Percentiles rank a stretch among this genome's conserved stretches.
These are phyloP conservation scores for Aegilops tauschii DNA, from an alignment of 176 grass and related monocot species.

Conservation along the genomic window DNA sequence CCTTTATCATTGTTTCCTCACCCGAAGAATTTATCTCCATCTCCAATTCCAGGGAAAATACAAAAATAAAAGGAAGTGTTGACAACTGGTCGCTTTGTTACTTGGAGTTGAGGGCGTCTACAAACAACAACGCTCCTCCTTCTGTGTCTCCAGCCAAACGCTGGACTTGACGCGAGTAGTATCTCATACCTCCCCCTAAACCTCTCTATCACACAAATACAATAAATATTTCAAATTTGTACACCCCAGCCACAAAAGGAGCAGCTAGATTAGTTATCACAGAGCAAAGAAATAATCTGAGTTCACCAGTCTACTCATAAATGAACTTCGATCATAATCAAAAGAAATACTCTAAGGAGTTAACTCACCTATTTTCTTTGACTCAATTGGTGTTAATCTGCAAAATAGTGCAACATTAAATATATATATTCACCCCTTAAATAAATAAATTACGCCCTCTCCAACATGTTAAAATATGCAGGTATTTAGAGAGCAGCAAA, in stretches of 20 bases:
- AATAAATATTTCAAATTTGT: constrained; percentile 44
- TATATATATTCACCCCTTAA: neutral
- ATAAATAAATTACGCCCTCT: neutral
- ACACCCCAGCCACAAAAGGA: constrained; percentile 21
- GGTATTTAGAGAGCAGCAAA: neutral
- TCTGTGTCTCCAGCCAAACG: constrained; percentile 71
- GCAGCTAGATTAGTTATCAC: constrained; percentile 34
- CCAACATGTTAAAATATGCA: neutral
- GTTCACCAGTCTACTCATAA: constrained; percentile 20
- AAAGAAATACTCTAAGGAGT: constrained; percentile 15
- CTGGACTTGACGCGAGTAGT: constrained; percentile 61
- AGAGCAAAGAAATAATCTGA: constrained; percentile 29
- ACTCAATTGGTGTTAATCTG: constrained; percentile 41
- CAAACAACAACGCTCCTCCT: constrained; percentile 64
- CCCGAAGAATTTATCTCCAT: constrained; percentile 86
- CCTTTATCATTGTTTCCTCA: constrained; percentile 78
- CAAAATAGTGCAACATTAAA: constrained; percentile 17
- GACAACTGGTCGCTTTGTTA: constrained; percentile 47
- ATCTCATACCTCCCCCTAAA: constrained; percentile 74
- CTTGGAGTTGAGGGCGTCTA: constrained; percentile 74
- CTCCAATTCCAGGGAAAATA: constrained; percentile 26
- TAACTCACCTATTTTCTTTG: constrained; percentile 51
- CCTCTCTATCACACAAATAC: constrained; percentile 42
- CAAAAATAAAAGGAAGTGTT: constrained; percentile 21
- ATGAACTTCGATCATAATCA: constrained; percentile 24